Base-by-base conservation (phyloP, 1,139 yeast genomes). In the Casaregolazyma suthepensis region DNA sequence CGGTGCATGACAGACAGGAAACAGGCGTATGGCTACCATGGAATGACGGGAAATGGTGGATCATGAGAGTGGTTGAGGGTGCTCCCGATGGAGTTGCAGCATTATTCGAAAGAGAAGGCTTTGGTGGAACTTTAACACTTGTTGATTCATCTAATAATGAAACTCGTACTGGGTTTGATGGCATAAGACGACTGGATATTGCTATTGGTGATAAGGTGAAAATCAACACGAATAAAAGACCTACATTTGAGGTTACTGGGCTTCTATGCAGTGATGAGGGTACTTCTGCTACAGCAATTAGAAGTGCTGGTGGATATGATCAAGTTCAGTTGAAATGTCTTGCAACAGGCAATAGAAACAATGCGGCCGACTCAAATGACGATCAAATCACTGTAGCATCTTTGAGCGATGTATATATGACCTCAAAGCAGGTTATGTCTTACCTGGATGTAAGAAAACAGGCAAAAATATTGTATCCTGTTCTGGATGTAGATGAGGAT, bases 161-260 rank as follows among this genome's bases (percentile, higher is more conserved):
- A 35, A 23, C 57, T n/a, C 49, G 49, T 42, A 53, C 61, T 3
- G n/a, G 54, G 5, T 58, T 59, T 43, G 60, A 59, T 43, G 59
- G 59, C 9, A 53, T 59, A 10, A 56, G 53, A 31, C 56, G 61
- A n/a, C 43, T 60, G 5, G 63, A 62, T 47, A 45, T 61, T 4
- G 52, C 52, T 23, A 50, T 50, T 1, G 63, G 61, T 18, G 59
- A 55, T 51, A 50, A 51, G 43, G 60, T 59, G 23, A 57, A 57
- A 50, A 35, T 56, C 3, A 52, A 53, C 17, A 48, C 54, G 18
- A 56, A 57, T 43, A 53, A 54, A 46, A 52, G 50, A 23, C 51
- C 47, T 23, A 46, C 46, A 18, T 59, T 48, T 45, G 58, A 56
- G 26, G 53, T 59, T 4, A 22, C 52, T 6, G 58, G 56, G 42